Evolutionary conservation across 2,329 filamentous ascomycete species (phyloP).

Genomic region (Mariannaea sp.): DNA sequence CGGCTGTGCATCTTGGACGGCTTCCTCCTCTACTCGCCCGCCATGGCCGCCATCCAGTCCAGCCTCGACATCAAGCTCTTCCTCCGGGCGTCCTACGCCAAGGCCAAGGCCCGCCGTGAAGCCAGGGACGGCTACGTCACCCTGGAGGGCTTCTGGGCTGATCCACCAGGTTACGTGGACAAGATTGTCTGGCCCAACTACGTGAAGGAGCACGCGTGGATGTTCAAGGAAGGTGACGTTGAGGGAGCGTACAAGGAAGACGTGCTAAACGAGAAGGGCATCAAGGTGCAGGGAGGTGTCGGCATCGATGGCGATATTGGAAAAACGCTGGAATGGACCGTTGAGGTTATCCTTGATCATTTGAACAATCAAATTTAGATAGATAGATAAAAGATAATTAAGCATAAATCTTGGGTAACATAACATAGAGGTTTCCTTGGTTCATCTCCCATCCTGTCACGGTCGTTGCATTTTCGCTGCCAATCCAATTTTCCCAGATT

Average conservation of each 20-base stretch:
- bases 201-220: conserved; percentile 76
- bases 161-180: conserved; percentile 93
- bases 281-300: conserved; percentile 54
- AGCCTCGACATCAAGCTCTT: conserved; percentile 79
- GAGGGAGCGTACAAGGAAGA: conserved; percentile 58
- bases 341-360: conserved; percentile 61
- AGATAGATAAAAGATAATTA: background rate
- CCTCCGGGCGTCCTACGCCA: conserved; percentile 68
- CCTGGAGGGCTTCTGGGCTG: conserved; percentile 89
- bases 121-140: conserved; percentile 79
- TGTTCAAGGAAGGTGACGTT: conserved; percentile 75
- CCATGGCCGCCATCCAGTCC: conserved; percentile 59
- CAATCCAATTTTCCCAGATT: background rate
- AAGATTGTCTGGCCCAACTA: conserved; percentile 97
- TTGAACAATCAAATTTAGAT: conserved; percentile 42
- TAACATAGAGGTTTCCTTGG: background rate
- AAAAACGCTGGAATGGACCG: conserved; percentile 69
- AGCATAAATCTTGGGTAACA: background rate
- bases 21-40: conserved; percentile 77
- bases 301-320: conserved; percentile 62
- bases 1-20: conserved; percentile 81
- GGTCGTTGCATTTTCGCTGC: too few species aligned
- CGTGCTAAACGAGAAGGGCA: conserved; percentile 50
- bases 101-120: conserved; percentile 68
- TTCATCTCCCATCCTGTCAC: too few species aligned